These are phyloP conservation scores for sweet orange (Citrus sinensis) DNA, from an alignment of 345 rosid species.

Conservation along the genomic window DNA sequence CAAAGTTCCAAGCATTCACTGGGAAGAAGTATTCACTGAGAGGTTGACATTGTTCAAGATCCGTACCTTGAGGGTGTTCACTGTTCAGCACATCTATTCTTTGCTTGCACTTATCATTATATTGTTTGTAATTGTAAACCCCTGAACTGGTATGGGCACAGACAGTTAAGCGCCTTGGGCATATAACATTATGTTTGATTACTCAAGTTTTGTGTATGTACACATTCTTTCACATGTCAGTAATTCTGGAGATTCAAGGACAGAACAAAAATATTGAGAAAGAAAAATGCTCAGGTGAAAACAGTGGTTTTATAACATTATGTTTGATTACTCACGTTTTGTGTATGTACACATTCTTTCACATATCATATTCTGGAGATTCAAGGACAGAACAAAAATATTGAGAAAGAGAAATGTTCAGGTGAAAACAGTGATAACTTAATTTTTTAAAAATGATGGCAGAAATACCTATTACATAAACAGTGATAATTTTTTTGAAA, in stretches of 20 bases:
- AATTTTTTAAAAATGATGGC: too few relatives aligned
- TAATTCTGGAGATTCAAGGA: too few relatives aligned
- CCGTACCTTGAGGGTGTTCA: not conserved
- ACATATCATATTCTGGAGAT: too few relatives aligned
- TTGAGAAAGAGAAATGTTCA: not conserved
- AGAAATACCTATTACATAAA: too few relatives aligned
- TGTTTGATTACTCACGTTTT: not conserved
- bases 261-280: not conserved
- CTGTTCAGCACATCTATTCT: not conserved
- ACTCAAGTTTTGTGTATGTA: not conserved
- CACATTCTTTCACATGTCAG: too few relatives aligned
- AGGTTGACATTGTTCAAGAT: constrained; percentile 16
- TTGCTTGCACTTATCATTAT: not conserved
- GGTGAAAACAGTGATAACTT: not conserved
- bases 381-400: not conserved
- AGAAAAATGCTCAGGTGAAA: not conserved
- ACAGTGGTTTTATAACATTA: not conserved
- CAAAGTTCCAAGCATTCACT: constrained; percentile 56
- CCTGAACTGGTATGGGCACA: not conserved
- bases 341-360: not conserved
- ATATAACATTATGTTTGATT: not conserved
- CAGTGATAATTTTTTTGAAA: too few relatives aligned
- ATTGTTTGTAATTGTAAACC: too few relatives aligned
- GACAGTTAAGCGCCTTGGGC: not conserved
- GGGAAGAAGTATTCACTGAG: constrained; percentile 65